phyloP scores from a whole-genome alignment of 2,329 filamentous ascomycete species.

The Fusarium sp. region DNA sequence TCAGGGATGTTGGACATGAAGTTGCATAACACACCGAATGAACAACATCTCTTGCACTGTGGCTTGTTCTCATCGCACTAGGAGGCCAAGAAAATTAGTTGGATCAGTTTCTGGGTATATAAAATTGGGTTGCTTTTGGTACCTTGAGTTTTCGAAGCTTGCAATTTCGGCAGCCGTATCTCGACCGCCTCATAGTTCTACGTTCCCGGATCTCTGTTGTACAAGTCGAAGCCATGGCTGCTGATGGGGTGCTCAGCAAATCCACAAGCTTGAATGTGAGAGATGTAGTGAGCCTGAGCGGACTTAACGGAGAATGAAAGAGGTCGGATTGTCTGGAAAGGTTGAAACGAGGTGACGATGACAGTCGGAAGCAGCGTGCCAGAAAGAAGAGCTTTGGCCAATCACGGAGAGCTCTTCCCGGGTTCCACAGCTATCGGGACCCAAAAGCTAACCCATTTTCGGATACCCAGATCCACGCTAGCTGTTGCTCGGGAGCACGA shows the following conservation, averaged over 20 bases:
- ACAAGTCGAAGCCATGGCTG: conserved; percentile 2
- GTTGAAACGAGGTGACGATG: neutral
- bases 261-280: rapidly evolving
- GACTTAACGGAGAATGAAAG: neutral
- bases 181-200: conserved; percentile 49
- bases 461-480: conserved; percentile 37
- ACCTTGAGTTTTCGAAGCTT: conserved; percentile 64
- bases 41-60: conserved; percentile 55
- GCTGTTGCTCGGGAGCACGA: conserved; percentile 38
- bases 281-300: neutral
- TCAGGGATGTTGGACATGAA: conserved; percentile 52
- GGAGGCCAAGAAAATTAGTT: neutral
- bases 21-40: conserved; percentile 60
- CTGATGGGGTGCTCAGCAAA: neutral
- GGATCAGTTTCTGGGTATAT: neutral
- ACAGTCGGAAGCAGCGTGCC: neutral
- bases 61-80: conserved; percentile 62
- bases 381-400: neutral
- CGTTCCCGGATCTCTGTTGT: neutral
- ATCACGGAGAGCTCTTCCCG: neutral
- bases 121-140: neutral
- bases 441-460: conserved; percentile 32
- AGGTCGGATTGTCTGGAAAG: neutral
- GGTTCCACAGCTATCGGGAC: neutral
- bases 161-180: conserved; percentile 63